A percentile compares a stretch with the other conserved stretches of the same genome.
These are phyloP conservation scores for Teunomyces lycoperdinae DNA, from an alignment of 805 yeast species.

Conservation along the genomic window DNA sequence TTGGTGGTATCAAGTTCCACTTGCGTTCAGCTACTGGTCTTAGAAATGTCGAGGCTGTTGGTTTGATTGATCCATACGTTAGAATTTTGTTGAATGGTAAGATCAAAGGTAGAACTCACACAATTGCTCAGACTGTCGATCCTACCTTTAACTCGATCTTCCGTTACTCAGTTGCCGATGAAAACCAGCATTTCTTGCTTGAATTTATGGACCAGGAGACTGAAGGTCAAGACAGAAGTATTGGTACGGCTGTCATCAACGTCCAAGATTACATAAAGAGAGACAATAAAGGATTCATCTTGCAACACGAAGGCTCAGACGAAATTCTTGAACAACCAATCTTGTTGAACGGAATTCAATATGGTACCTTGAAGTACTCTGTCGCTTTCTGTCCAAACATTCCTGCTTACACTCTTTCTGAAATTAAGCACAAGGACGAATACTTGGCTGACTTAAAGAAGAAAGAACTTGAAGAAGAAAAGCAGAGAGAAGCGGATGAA, in stretches of 20 bases:
- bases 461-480: constrained; percentile 17
- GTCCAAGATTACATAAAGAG: constrained; percentile 48
- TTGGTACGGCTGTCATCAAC: constrained; percentile 57
- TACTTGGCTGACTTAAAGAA: constrained; percentile 34
- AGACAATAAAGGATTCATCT: constrained; percentile 44
- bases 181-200: constrained; percentile 55
- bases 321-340: constrained; percentile 46
- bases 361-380: constrained; percentile 52
- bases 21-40: constrained; percentile 52
- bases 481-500: constrained; percentile 49
- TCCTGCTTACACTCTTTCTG: constrained; percentile 60
- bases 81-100: constrained; percentile 58
- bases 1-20: constrained; percentile 65
- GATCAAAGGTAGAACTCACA: constrained; percentile 51
- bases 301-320: constrained; percentile 51
- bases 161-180: constrained; percentile 60
- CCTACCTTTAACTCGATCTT: constrained; percentile 61
- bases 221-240: constrained; percentile 57
- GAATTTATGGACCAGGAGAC: constrained; percentile 67
- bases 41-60: constrained; percentile 60
- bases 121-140: constrained; percentile 49
- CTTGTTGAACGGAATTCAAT: constrained; percentile 31
- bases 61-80: constrained; percentile 75
- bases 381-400: constrained; percentile 64
- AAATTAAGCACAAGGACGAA: constrained; percentile 46